These are phyloP conservation scores for Pelargonium cotyledonis DNA, from an alignment of 441 rosid species.

Conservation along the genomic window DNA sequence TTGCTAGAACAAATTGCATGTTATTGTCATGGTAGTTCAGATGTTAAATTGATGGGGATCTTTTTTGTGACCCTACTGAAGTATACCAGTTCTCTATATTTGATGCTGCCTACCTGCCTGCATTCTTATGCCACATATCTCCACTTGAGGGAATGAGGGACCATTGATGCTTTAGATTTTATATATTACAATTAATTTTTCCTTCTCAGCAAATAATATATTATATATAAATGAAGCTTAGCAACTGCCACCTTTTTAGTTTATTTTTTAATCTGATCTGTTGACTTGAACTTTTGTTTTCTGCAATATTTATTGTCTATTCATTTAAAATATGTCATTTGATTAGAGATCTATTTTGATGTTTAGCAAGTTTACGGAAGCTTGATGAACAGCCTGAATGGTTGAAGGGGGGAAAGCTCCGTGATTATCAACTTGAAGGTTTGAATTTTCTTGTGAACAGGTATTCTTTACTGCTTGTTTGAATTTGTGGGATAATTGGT, in stretches of 20 bases:
- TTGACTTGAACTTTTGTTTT: background rate
- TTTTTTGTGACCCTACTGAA: background rate
- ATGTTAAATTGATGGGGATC: background rate
- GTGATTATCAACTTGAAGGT: slow-evolving; percentile 99
- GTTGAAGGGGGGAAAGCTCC: slow-evolving; percentile 95
- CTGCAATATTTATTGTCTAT: background rate
- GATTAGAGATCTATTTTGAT: slow-evolving; percentile 5
- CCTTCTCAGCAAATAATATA: too few relatives aligned
- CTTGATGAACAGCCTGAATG: slow-evolving; percentile 99
- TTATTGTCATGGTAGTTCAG: background rate
- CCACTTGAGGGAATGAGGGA: background rate
- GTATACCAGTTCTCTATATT: background rate
- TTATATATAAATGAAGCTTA: too few relatives aligned
- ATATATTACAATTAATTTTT: background rate
- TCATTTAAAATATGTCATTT: background rate
- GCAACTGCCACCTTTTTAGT: background rate
- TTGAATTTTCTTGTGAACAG: slow-evolving; percentile 97
- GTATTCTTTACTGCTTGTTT: slow-evolving; percentile 31
- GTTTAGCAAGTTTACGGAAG: slow-evolving; percentile 83
- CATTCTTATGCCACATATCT: background rate
- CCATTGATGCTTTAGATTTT: background rate
- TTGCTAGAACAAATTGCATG: background rate
- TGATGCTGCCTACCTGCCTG: background rate
- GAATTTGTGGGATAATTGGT: slow-evolving; percentile 18
- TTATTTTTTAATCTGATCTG: background rate